Evolutionary conservation across 495 filamentous ascomycete genomes (phyloP).

Genomic region (Pyronema domesticum): DNA sequence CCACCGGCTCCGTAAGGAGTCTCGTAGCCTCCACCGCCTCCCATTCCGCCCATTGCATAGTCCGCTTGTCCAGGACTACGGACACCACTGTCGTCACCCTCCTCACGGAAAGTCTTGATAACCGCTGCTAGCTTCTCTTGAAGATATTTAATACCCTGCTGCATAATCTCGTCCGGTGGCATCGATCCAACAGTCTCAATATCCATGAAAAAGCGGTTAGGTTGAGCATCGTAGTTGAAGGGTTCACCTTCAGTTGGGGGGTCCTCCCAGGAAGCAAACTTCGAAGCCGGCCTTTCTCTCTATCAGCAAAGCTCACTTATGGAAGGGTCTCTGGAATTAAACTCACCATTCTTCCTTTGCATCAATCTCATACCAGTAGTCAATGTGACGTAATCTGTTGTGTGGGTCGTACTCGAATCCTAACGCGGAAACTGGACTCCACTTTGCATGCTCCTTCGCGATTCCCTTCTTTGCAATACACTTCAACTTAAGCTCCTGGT

Average conservation of each 20-base stretch:
- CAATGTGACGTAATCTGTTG: slow-evolving; percentile 75
- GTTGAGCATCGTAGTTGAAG: slow-evolving; percentile 80
- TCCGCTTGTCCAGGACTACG: slow-evolving; percentile 19
- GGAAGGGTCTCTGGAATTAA: neutral
- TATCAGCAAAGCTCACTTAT: neutral
- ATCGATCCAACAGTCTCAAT: slow-evolving; percentile 78
- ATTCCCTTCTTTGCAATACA: slow-evolving; percentile 97
- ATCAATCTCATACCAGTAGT: slow-evolving; percentile 88
- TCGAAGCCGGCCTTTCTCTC: slow-evolving; percentile 53
- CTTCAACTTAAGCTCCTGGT: slow-evolving; percentile 70
- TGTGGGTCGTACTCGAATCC: slow-evolving; percentile 97
- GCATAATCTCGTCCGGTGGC: slow-evolving; percentile 69
- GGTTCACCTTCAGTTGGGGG: slow-evolving; percentile 59
- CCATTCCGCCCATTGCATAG: slow-evolving; percentile 23
- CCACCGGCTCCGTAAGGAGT: slow-evolving; percentile 20
- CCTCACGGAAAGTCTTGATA: slow-evolving; percentile 48
- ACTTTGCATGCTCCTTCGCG: slow-evolving; percentile 96
- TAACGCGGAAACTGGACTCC: slow-evolving; percentile 77
- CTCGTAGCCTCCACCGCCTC: slow-evolving; percentile 19
- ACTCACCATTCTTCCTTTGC: slow-evolving; percentile 74
- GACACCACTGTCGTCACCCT: slow-evolving; percentile 18
- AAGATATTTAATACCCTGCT: slow-evolving; percentile 72
- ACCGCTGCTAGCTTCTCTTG: slow-evolving; percentile 76
- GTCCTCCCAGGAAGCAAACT: slow-evolving; percentile 76
- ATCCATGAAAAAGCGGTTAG: slow-evolving; percentile 73